Conservation (phyloP, 176 grass and related monocot genomes). For the Poa annua region DNA sequence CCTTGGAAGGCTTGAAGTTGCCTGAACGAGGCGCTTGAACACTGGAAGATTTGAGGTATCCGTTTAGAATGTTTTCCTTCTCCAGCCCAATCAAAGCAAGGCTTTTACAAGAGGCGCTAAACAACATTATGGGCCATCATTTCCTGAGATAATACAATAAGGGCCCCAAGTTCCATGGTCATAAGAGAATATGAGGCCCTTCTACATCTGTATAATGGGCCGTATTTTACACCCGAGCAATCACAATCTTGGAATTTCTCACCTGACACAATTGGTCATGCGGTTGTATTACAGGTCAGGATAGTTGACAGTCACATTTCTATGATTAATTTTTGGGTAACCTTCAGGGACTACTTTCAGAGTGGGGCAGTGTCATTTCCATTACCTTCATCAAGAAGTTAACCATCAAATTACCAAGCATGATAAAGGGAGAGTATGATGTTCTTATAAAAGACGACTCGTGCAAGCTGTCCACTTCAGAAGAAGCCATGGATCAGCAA, state of each 20-base stretch:
- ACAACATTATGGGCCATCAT: too few species aligned
- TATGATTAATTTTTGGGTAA: neutral
- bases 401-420: constrained; percentile 3
- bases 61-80: too few species aligned
- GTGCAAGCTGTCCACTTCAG: constrained; percentile 23
- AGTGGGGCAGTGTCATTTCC: neutral
- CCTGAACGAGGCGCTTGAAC: too few species aligned
- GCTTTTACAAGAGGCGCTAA: too few species aligned
- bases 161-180: neutral
- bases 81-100: too few species aligned
- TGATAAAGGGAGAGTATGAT: neutral
- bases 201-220: neutral
- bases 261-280: neutral
- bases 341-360: neutral
- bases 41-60: too few species aligned
- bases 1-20: too few species aligned
- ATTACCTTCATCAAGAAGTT: neutral
- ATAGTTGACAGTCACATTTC: neutral
- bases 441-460: constrained; percentile 13
- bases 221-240: neutral
- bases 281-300: neutral
- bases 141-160: too few species aligned
- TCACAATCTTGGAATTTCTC: neutral
- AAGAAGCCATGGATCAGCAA: constrained; percentile 6
- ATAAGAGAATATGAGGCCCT: neutral